Evolutionary conservation across 257 asterid species (phyloP).

Genomic region (Ajuga chamaepitys): DNA sequence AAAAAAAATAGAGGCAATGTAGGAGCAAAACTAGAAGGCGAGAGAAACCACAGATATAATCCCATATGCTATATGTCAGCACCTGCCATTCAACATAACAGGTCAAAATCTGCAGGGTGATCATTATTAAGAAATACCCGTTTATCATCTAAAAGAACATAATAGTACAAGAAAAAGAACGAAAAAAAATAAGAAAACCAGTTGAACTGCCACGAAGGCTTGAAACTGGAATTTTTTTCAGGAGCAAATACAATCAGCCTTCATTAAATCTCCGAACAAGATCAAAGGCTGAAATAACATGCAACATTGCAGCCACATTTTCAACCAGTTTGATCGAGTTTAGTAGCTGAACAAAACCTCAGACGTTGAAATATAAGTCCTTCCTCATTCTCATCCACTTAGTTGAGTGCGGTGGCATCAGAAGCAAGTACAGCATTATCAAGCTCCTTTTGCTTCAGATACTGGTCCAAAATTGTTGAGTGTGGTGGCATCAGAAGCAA

Average conservation of each 20-base stretch:
- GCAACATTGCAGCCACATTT: not conserved
- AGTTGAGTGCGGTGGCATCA: constrained; percentile 15
- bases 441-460: constrained; percentile 59
- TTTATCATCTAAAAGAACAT: not conserved
- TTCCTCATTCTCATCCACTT: constrained; percentile 21
- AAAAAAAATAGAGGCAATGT: not conserved
- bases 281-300: not conserved
- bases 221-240: not conserved
- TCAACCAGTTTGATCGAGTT: not conserved
- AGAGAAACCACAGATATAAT: not conserved
- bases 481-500: constrained; percentile 18
- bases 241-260: not conserved
- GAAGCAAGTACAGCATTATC: constrained; percentile 24
- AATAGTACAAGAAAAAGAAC: not conserved
- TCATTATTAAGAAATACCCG: not conserved
- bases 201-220: constrained; percentile 5
- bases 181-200: not conserved
- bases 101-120: not conserved
- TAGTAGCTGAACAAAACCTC: not conserved
- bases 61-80: not conserved
- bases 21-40: not conserved
- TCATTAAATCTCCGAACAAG: not conserved
- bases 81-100: not conserved
- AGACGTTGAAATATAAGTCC: not conserved
- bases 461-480: constrained; percentile 46